Evolutionary conservation across 2,329 filamentous ascomycete species (phyloP).

Genomic region (Furcasterigmium sp.): DNA sequence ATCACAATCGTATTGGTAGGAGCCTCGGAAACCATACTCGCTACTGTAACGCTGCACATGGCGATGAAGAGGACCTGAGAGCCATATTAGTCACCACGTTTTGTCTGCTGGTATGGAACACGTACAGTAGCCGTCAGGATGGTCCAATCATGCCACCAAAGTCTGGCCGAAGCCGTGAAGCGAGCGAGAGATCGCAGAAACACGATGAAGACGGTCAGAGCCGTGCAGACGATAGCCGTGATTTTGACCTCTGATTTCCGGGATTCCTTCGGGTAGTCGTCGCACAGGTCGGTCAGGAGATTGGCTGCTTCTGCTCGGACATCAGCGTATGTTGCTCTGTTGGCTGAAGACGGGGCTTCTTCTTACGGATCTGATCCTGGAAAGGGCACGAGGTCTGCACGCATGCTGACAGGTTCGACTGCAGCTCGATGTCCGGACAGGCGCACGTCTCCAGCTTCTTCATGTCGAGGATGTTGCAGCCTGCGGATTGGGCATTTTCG

Average conservation of each 20-base stretch:
- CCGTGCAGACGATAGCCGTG: conserved; percentile 3
- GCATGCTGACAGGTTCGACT: conserved; percentile 7
- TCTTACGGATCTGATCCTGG: conserved; percentile 6
- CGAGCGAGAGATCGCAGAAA: conserved; percentile 6
- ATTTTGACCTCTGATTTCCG: conserved; percentile 1
- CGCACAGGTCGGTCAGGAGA: conserved; percentile 3
- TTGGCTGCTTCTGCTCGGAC: conserved; percentile 5
- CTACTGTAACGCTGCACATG: not conserved
- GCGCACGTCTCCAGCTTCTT: conserved; percentile 4
- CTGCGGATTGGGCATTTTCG: conserved; percentile 3
- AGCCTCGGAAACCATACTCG: not conserved
- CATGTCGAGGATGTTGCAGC: conserved; percentile 5
- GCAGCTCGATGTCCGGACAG: conserved; percentile 7
- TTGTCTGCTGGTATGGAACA: fast-evolving
- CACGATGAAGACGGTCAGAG: conserved; percentile 3
- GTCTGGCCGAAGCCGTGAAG: not conserved
- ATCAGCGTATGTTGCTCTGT: no score
- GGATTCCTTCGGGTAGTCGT: conserved; percentile 2
- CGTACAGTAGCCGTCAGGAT: conserved; percentile 7
- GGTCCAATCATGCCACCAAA: conserved; percentile 11
- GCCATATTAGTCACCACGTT: not conserved
- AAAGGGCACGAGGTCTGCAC: conserved; percentile 8
- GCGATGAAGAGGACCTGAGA: conserved; percentile 4
- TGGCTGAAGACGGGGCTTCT: no score
- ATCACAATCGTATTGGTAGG: not conserved